Evolutionary conservation across 148 eudicot species (phyloP).

Genomic region (Vaccinium darrowii): DNA sequence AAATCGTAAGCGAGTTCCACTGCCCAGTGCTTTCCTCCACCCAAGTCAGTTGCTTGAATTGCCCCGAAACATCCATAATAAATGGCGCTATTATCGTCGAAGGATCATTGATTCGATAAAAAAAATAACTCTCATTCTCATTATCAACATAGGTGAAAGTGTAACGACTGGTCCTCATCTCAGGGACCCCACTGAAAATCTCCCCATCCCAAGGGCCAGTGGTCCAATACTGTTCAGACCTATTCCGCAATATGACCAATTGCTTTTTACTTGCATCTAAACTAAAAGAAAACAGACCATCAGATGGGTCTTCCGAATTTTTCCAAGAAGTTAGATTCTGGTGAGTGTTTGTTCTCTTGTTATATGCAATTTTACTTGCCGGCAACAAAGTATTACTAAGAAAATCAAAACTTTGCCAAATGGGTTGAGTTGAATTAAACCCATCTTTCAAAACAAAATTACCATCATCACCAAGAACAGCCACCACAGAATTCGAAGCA

Average conservation of each 20-base stretch:
- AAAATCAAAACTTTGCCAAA: conserved; percentile 41
- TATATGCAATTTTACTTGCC: conserved; percentile 33
- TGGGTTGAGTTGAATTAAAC: not conserved
- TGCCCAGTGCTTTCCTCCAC: conserved; percentile 20
- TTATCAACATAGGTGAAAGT: conserved; percentile 43
- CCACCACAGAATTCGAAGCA: conserved; percentile 23
- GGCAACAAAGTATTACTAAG: conserved; percentile 51
- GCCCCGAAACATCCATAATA: conserved; percentile 52
- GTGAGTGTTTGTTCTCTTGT: conserved; percentile 22
- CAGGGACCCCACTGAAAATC: conserved; percentile 50
- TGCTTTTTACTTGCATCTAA: conserved; percentile 17
- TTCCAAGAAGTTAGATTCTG: conserved; percentile 45
- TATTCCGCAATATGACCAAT: conserved; percentile 40
- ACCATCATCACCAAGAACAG: conserved; percentile 37
- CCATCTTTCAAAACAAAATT: not conserved
- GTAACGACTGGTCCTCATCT: conserved; percentile 36
- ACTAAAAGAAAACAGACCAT: conserved; percentile 40
- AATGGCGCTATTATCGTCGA: conserved; percentile 33
- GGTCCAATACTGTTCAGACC: conserved; percentile 23
- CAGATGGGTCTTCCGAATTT: conserved; percentile 14
- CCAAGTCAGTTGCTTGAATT: conserved; percentile 44
- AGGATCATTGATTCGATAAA: conserved; percentile 29
- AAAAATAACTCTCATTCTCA: conserved; percentile 53
- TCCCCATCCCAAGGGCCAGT: conserved; percentile 48
- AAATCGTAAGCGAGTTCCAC: conserved; percentile 27